Conservation (phyloP, 495 filamentous ascomycete species). For the Pseudoneurospora amorphoporcata region DNA sequence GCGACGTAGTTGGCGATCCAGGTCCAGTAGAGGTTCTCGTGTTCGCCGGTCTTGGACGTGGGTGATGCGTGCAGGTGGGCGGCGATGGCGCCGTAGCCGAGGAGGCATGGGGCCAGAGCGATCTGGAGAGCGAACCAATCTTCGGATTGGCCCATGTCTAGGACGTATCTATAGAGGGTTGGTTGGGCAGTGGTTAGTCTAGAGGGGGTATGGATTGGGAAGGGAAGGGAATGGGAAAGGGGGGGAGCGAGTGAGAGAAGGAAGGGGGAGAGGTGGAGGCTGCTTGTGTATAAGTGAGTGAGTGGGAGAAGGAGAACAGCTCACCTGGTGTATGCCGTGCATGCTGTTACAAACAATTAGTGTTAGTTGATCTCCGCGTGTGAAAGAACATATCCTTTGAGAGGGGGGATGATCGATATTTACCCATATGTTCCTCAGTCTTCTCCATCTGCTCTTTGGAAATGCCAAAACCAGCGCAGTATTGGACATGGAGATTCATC, state of each 20-base stretch:
- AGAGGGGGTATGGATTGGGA: neutral
- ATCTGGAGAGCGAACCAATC: constrained; percentile 79
- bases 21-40: constrained; percentile 73
- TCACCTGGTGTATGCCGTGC: constrained; percentile 57
- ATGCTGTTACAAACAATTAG: constrained; percentile 32
- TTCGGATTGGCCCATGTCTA: constrained; percentile 79
- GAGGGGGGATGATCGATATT: constrained; percentile 2
- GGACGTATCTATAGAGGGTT: constrained; percentile 51
- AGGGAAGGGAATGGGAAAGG: neutral
- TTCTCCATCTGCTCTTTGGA: constrained; percentile 61
- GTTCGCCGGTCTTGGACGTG: constrained; percentile 44
- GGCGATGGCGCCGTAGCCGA: constrained; percentile 77
- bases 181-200: neutral
- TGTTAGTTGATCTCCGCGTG: neutral
- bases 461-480: constrained; percentile 74
- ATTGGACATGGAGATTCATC: constrained; percentile 68
- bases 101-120: constrained; percentile 71
- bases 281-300: neutral
- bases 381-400: no score
- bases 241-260: neutral
- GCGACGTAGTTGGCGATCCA: constrained; percentile 85
- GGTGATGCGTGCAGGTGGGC: constrained; percentile 49
- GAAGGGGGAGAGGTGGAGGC: neutral
- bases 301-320: neutral
- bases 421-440: constrained; percentile 65